Evolutionary conservation across 1,284 basidiomycete genomes (phyloP).

Genomic region (Tilletia setariae): DNA sequence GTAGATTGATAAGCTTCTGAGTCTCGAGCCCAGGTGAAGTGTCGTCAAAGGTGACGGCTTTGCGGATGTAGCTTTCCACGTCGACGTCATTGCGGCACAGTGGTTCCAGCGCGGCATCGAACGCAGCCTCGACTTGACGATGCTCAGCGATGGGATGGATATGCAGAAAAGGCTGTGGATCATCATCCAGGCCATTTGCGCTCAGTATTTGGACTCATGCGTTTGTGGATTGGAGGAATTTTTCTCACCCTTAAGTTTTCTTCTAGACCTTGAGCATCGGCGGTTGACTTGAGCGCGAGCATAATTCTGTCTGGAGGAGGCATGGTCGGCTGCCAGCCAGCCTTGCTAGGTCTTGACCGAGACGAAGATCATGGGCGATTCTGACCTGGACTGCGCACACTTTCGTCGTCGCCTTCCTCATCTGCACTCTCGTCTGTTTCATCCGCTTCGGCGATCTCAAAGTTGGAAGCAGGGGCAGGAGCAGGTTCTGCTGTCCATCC

Average conservation of each 20-base stretch:
- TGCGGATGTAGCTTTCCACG: background rate
- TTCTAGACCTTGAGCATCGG: too few species aligned
- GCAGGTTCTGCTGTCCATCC: too few species aligned
- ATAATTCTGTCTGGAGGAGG: background rate
- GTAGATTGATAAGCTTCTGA: too few species aligned
- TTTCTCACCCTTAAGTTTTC: too few species aligned
- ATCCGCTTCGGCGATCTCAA: background rate
- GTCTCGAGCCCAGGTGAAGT: too few species aligned
- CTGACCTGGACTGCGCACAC: background rate
- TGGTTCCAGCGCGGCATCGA: background rate
- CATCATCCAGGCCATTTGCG: too few species aligned
- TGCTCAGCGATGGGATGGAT: background rate
- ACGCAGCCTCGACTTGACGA: background rate
- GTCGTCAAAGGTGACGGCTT: background rate
- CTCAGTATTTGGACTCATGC: too few species aligned
- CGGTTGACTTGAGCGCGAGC: background rate
- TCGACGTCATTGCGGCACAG: background rate
- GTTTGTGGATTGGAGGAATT: background rate
- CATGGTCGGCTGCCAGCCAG: too few species aligned
- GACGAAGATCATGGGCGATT: too few species aligned
- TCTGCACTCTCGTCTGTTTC: too few species aligned
- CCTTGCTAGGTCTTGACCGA: too few species aligned
- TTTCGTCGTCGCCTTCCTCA: background rate
- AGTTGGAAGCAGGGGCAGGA: too few species aligned
- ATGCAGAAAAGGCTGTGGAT: conserved; percentile 1